phyloP scores from a whole-genome alignment of 1,139 yeast genomes.

The Sugiyamaella paludigena region DNA sequence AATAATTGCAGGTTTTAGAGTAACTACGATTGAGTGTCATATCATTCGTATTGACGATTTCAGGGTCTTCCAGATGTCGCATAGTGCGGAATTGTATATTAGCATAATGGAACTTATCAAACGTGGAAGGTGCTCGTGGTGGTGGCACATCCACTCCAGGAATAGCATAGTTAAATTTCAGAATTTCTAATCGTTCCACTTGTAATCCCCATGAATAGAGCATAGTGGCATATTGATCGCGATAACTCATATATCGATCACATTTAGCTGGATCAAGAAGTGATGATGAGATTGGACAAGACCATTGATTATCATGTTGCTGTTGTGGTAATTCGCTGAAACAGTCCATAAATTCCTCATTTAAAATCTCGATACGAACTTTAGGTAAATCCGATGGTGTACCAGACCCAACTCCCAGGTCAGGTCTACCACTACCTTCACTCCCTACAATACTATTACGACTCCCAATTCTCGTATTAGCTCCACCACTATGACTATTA shows the following conservation, averaged over 20 bases:
- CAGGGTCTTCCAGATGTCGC: slow-evolving; percentile 21
- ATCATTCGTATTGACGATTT: slow-evolving; percentile 20
- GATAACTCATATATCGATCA: slow-evolving; percentile 48
- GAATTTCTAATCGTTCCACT: slow-evolving; percentile 67
- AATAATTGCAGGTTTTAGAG: slow-evolving; percentile 51
- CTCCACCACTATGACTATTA: slow-evolving; percentile 18
- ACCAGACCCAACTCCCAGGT: slow-evolving; percentile 33
- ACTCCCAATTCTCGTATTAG: slow-evolving; percentile 22
- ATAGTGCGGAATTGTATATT: slow-evolving; percentile 36
- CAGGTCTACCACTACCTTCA: slow-evolving; percentile 10
- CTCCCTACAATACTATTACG: slow-evolving; percentile 21
- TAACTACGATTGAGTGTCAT: slow-evolving; percentile 18
- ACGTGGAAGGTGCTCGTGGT: slow-evolving; percentile 14
- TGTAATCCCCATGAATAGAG: slow-evolving; percentile 82
- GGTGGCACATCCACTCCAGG: slow-evolving; percentile 7
- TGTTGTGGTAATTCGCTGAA: slow-evolving; percentile 2
- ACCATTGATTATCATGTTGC: neutral
- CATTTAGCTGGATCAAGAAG: slow-evolving; percentile 51
- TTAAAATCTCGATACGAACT: slow-evolving; percentile 45
- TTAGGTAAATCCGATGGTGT: slow-evolving; percentile 5
- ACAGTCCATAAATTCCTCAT: slow-evolving; percentile 54
- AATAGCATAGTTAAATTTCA: slow-evolving; percentile 59
- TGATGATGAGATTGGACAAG: slow-evolving; percentile 23
- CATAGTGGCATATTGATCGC: slow-evolving; percentile 78
- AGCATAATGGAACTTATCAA: slow-evolving; percentile 24